These are phyloP conservation scores for Didymella exigua DNA, from an alignment of 2,329 filamentous ascomycete genomes.

Conservation along the genomic window DNA sequence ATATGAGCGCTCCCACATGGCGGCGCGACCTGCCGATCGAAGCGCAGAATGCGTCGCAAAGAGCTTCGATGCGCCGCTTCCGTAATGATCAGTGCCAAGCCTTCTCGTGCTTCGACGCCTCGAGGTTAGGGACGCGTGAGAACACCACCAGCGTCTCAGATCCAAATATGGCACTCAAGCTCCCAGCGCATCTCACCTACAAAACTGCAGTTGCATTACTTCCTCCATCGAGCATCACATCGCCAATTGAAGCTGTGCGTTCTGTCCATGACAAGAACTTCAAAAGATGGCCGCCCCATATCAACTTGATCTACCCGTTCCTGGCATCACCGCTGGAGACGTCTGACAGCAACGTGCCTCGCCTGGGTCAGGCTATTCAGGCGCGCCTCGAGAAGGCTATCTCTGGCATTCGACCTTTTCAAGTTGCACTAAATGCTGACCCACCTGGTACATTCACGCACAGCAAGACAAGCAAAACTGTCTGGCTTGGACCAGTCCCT, in stretches of 20 bases:
- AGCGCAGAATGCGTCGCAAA: constrained; percentile 26
- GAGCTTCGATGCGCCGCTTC: constrained; percentile 7
- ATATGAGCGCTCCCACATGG: constrained; percentile 40
- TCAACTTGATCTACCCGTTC: constrained; percentile 42
- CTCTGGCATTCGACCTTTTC: constrained; percentile 23
- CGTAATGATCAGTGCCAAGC: constrained; percentile 25
- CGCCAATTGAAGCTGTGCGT: constrained; percentile 36
- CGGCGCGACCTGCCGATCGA: constrained; percentile 30
- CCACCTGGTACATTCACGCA: constrained; percentile 26
- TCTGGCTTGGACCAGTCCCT: constrained; percentile 33
- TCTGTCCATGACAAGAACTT: constrained; percentile 34
- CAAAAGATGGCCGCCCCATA: constrained; percentile 39
- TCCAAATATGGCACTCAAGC: constrained; percentile 16
- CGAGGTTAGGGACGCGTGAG: background rate
- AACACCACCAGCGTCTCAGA: background rate
- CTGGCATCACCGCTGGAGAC: constrained; percentile 27
- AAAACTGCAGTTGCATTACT: constrained; percentile 36
- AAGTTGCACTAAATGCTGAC: constrained; percentile 29
- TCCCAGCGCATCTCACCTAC: constrained; percentile 33
- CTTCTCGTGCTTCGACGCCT: constrained; percentile 21
- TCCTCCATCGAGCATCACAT: constrained; percentile 26
- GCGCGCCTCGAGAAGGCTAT: constrained; percentile 29
- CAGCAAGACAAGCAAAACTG: constrained; percentile 28
- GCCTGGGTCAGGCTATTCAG: constrained; percentile 27
- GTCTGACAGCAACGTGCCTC: constrained; percentile 3